Base-by-base conservation (phyloP, 1,139 yeast genomes). In the Suhomyces wounanorum region DNA sequence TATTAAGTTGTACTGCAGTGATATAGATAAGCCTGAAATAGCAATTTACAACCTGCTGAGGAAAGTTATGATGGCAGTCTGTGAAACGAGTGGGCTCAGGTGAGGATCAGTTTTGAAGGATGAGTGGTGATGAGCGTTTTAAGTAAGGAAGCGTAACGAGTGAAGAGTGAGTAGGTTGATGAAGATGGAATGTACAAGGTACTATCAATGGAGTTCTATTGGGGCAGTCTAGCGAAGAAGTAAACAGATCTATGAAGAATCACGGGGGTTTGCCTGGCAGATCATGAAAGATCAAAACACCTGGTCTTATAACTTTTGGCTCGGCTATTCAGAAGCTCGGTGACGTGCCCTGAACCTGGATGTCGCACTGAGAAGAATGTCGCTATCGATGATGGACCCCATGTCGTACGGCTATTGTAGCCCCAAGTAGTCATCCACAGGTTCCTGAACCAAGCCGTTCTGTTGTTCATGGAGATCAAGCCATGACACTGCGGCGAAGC, bases 381-480 rank as follows among this genome's bases (percentile, higher is more conserved):
- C 33, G 33, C 33, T n/a, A 30, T 10, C 3, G 14, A 11, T 30
- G 33, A 30, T 30, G 5, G 33, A 7, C n/a, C 33, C 33, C 33
- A 30, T 30, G n/a, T 30, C 33, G n/a, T n/a, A 30, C 31, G n/a
- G 8, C 33, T 30, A 11, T 11, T 13, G 33, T 30, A 30, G 14
- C 14, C 33, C 33, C 33, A 30, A 43, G 50, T 73, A 76, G 51
- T 75, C 75, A 1, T 52, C 51, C 0, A 57, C 52, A 16, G 57
- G 39, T 54, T 78, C 84, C 46, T 63, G 69, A 6, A 67, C 52
- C 4, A 87, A 61, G 8, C 94, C 94, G 6, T 69, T 62, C 4
- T 75, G 74, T 57, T 85, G 84, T 63, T 87, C 91, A 25, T 74
- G 70, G 43, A 87, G 67, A 55, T 84, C 79, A 53, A 87, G 70